Conservation (phyloP, 257 asterid species). For the Henckelia pumila region DNA sequence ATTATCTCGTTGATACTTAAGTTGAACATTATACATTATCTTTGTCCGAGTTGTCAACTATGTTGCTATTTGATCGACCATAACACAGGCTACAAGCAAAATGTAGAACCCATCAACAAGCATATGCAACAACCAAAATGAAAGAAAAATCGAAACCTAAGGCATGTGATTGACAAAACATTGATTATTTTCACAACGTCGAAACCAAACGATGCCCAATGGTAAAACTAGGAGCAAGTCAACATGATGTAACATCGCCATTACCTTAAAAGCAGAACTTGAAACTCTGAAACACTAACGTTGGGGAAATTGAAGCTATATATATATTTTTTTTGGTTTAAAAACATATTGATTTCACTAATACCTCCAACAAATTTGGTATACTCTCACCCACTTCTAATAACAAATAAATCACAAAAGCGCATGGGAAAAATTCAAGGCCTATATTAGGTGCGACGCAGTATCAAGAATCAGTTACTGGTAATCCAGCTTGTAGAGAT, state of each 20-base stretch:
- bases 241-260: no score
- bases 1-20: no score
- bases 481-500: constrained; percentile 22
- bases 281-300: not conserved
- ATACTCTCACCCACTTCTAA: constrained; percentile 12
- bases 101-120: not conserved
- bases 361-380: constrained; percentile 8
- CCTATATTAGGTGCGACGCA: constrained; percentile 14
- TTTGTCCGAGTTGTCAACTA: no score
- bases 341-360: not conserved
- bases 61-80: no score
- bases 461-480: not conserved
- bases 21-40: no score
- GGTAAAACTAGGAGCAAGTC: no score
- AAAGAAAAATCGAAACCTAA: no score
- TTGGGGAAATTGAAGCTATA: not conserved
- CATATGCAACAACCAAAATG: no score
- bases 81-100: not conserved
- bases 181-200: no score
- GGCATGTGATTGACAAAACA: no score
- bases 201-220: no score
- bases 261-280: not conserved
- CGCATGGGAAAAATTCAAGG: not conserved
- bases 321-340: rapidly evolving
- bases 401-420: constrained; percentile 11